Base-by-base conservation (phyloP, 768 basidiomycete species). In the Jaapia argillacea region DNA sequence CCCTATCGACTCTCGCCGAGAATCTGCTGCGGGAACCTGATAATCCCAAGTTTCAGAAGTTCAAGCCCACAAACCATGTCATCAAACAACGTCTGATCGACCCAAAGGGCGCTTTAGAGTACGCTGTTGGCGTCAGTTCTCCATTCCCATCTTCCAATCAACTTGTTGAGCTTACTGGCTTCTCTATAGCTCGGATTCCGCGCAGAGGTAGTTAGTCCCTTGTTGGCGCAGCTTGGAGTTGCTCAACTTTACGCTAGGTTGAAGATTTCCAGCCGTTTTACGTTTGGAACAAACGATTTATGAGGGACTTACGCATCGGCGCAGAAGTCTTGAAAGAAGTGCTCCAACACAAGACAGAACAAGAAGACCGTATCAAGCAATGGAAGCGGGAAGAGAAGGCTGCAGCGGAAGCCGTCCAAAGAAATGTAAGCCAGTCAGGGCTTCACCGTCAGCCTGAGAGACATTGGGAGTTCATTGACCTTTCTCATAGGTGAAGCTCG, bases 201-300 rank as follows among this genome's bases (percentile, higher is more conserved):
- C 24, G 75, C 82, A 24, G 72, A 85, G 58, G 85, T 86, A 54
- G 37, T 52, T 42, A 20, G 25, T 48, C 37, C 25, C 26, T 4
- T 42, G 27, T 13, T 35, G 36, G 21, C n/a, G n/a, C 35, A 26
- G 31, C 28, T n/a, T 22, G 40, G 23, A 35, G 40, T 13, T 25
- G 42, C 22, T 26, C 35, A 38, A 14, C 7, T n/a, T 21, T 23
- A 13, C 21, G 41, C 7, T 36, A 86, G 82, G 81, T 87, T 42
- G 62, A 68, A 41, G 64, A 79, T 36, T 85, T 87, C 48, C 83
- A 88, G 52, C 85, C 85, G 0, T 74, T 69, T 53, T 91, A 89
- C 49, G 63, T 65, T 12, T 89, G 80, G 59, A 69, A 80, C 49
- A 58, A 63, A 14, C 65, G 62, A 20, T 64, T 66, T 45, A 64